Base-by-base conservation (phyloP, 768 basidiomycete genomes). In the Hygrophorus pudorinus region DNA sequence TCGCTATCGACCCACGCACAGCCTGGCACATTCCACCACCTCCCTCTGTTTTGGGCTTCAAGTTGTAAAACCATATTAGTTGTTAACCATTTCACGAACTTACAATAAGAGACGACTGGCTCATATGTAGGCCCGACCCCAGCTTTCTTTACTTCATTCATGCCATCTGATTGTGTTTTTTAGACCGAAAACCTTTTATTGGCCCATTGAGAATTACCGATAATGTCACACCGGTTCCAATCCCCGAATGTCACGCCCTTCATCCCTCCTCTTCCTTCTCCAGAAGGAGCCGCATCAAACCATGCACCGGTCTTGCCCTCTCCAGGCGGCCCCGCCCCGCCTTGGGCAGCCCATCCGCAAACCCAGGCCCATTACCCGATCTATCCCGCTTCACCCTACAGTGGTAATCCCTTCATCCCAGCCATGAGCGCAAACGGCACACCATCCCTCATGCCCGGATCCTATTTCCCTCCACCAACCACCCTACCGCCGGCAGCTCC, bases 181-280 rank as follows among this genome's bases (percentile, higher is more conserved):
- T 7, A 24, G 7, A 24, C 24, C n/a, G n/a, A n/a, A n/a, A 24
- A 7, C 24, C 24, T 3, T 24, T 24, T 24, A 24, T 24, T 24
- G 24, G 24, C 24, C 7, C 24, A 7, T 24, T 24, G 24, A 24
- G 24, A 24, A 24, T 7, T 24, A 24, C 7, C 34, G 45, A 47
- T 38, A 47, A 50, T 48, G 49, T 51, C 39, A 37, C 49, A 33
- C 54, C 51, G 46, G 47, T 7, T 24, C 7, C 41, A 55, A 10
- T 51, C 36, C 38, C 49, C 56, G 20, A 46, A 40, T 14, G 45
- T 49, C 9, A 65, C 64, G 18, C 64, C 65, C 17, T 66, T 66
- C 42, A 66, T 67, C 31, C 60, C 72, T 47, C 60, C 71, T 46
- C 48, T 73, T 50, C 52, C 60, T 50, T 59, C 67, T 32, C 70